A percentile compares a stretch with the other conserved stretches of the same genome.
phyloP scores from a whole-genome alignment of 2,329 filamentous ascomycete genomes.

The Aspergillus texensis region DNA sequence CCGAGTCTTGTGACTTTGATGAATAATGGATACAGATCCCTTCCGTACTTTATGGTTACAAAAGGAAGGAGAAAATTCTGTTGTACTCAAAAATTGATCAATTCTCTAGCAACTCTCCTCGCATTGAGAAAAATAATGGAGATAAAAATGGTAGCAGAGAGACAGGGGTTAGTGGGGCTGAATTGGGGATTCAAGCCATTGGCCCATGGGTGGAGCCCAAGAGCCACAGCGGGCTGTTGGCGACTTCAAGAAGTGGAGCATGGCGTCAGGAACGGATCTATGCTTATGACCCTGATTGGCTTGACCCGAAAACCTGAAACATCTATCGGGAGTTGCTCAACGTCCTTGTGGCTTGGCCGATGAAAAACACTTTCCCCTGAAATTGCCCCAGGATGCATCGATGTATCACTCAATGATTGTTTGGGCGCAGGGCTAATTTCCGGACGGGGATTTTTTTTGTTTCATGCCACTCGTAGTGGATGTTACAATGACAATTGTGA shows the following conservation, averaged over 20 bases:
- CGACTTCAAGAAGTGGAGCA: constrained; percentile 12
- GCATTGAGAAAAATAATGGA: not conserved
- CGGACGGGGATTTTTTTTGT: not conserved
- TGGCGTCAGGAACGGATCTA: constrained; percentile 23
- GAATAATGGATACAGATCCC: not conserved
- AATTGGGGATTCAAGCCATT: constrained; percentile 5
- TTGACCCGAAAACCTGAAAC: constrained; percentile 19
- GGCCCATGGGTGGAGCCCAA: constrained; percentile 9
- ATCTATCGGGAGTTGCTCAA: constrained; percentile 20
- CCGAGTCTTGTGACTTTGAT: not conserved
- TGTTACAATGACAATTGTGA: constrained; percentile 1
- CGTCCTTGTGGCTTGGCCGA: constrained; percentile 19
- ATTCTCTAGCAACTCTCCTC: not conserved
- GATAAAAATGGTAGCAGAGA: constrained; percentile 20
- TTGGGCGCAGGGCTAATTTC: not conserved
- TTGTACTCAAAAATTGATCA: not conserved
- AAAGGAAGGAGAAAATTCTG: not conserved
- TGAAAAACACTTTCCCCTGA: constrained; percentile 9
- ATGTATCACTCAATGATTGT: not conserved
- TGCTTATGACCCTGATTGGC: constrained; percentile 8
- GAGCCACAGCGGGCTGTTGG: constrained; percentile 19
- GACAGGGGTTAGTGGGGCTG: constrained; percentile 20
- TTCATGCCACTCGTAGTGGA: not conserved
- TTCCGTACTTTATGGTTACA: not conserved
- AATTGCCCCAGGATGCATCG: constrained; percentile 1